Evolutionary conservation across 2,329 filamentous ascomycete species (phyloP), one percentile per base, ranked within the genome.

Genomic region (Dendryphion nanum): DNA sequence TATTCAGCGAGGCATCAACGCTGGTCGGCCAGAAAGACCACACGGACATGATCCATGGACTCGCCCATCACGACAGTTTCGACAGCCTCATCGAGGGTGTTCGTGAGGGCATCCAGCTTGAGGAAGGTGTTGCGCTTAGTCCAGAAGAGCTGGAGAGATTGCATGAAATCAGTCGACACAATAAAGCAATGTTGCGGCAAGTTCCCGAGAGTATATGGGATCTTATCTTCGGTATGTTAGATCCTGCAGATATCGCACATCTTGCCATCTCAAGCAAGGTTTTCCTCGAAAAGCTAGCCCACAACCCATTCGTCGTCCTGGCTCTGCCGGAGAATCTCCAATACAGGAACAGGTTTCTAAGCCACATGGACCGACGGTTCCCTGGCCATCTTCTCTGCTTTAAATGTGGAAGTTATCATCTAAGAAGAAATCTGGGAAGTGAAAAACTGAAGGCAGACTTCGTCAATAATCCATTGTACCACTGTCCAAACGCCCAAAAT

Each of bases 341-440:
- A 13, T 55, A 73, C 38, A 71, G 69, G 38, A 61, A 69, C 31
- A 56, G 68, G 3, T 78, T 81, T 50, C 66, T 81, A 3, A 48
- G 64, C 15, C 51, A 55, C 2, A 61, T 79, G 44, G 75, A 81
- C 43, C 47, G 58, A 17, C 45, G 63, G 14, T 57, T 77, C 8
- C 76, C 77, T 2, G 59, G 69, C 20, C 75, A 80, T 47, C 65
- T 81, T 12, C 66, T 79, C 33, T 81, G 78, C 56, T 75, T 77
- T 51, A 68, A 70, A 3, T 81, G 78, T 53, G 69, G 57, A 10
- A 63, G 54, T 35, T 81, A 74, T 49, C 78, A 81, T 51, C 57
- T 63, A 6, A 70, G 78, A 34, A 72, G 64, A 0, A 62, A 71
- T 33, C 65, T 66, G 21, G 77, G 77, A 24, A 48, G 65, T 30